These are phyloP conservation scores for Chimonanthus praecox DNA, from an alignment of 164 flowering plant species.

Conservation along the genomic window DNA sequence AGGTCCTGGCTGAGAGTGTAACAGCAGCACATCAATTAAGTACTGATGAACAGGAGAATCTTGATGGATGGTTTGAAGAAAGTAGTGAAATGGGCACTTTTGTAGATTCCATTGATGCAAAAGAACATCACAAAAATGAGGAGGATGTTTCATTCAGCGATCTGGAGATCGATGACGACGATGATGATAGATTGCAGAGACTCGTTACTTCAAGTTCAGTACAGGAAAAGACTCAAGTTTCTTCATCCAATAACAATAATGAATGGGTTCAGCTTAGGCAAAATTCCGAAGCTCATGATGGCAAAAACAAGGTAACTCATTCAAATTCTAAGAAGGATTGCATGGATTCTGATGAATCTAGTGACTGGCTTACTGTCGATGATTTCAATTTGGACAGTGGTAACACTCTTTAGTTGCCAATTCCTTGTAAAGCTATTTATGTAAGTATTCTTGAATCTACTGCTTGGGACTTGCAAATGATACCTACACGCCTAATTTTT, in stretches of 20 bases:
- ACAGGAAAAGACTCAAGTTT: constrained; percentile 6
- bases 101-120: not conserved
- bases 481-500: not conserved
- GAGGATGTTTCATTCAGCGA: constrained; percentile 66
- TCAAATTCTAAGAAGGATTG: constrained; percentile 28
- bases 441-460: not conserved
- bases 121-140: constrained; percentile 23
- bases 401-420: constrained; percentile 10
- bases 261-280: constrained; percentile 50
- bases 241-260: constrained; percentile 29
- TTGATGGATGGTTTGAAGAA: constrained; percentile 27
- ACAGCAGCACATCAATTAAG: constrained; percentile 13
- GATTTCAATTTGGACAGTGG: constrained; percentile 35
- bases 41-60: constrained; percentile 15
- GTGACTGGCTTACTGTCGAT: constrained; percentile 56
- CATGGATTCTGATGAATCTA: constrained; percentile 52
- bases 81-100: constrained; percentile 21
- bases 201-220: constrained; percentile 7
- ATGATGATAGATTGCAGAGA: constrained; percentile 25
- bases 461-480: constrained; percentile 2
- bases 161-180: constrained; percentile 39
- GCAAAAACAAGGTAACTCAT: constrained; percentile 20
- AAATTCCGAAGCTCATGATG: constrained; percentile 20
- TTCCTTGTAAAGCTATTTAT: constrained; percentile 26
- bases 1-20: constrained; percentile 14